phyloP scores from a whole-genome alignment of 768 basidiomycete genomes.

The Erythrobasidium yunnanense region DNA sequence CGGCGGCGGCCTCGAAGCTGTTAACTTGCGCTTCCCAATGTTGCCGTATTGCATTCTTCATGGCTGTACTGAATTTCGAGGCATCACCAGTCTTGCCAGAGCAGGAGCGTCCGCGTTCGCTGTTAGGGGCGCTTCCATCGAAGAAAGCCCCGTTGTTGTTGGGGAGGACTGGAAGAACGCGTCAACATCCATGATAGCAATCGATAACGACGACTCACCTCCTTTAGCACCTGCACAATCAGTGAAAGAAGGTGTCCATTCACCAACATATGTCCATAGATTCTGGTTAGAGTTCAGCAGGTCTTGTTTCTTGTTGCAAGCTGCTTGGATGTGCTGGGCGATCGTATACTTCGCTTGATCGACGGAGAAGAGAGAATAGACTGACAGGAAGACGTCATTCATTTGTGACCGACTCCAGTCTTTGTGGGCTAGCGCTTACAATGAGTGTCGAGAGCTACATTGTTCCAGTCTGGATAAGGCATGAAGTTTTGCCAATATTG shows the following conservation, averaged over 20 bases:
- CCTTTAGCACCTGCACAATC: constrained; percentile 38
- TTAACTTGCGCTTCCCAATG: constrained; percentile 59
- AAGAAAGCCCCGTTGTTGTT: too few species aligned
- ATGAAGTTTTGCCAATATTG: constrained; percentile 14
- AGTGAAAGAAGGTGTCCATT: constrained; percentile 41
- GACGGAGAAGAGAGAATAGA: constrained; percentile 23
- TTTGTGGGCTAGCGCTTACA: neutral
- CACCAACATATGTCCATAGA: constrained; percentile 40
- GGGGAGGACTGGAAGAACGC: too few species aligned
- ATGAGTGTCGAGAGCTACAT: constrained; percentile 21
- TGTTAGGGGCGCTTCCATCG: too few species aligned
- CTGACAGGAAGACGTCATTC: neutral
- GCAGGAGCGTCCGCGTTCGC: too few species aligned
- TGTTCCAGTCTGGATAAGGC: constrained; percentile 10
- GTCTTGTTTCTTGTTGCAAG: neutral
- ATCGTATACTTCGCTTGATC: neutral
- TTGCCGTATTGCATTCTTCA: constrained; percentile 70
- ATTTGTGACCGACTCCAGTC: too few species aligned
- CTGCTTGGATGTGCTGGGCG: neutral
- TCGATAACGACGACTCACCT: too few species aligned
- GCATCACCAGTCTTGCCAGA: constrained; percentile 55
- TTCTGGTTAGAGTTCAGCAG: neutral
- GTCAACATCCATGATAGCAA: too few species aligned
- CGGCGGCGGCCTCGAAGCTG: constrained; percentile 27
- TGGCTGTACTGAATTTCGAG: constrained; percentile 59